These are phyloP conservation scores for Rhododendron ovatum DNA, from an alignment of 148 eudicot species.

Conservation along the genomic window DNA sequence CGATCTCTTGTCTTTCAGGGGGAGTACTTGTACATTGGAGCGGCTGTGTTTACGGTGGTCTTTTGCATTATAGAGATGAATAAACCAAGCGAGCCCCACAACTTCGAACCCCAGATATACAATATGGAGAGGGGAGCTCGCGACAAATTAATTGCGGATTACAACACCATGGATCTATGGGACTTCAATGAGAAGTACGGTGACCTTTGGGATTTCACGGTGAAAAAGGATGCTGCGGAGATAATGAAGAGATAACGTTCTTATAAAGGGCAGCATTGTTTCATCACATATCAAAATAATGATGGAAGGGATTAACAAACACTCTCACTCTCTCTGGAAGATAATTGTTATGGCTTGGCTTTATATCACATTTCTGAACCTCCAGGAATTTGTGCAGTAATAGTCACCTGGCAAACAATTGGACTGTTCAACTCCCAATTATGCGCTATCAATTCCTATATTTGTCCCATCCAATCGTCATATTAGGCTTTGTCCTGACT, in stretches of 20 bases:
- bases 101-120: slow-evolving; percentile 92
- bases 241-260: slow-evolving; percentile 48
- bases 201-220: slow-evolving; percentile 93
- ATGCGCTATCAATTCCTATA: background rate
- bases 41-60: slow-evolving; percentile 63
- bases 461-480: background rate
- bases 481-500: background rate
- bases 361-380: background rate
- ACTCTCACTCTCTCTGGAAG: background rate
- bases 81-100: slow-evolving; percentile 84
- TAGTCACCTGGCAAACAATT: background rate
- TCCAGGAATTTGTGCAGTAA: background rate
- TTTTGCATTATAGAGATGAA: slow-evolving; percentile 81
- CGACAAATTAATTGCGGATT: slow-evolving; percentile 80
- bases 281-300: background rate
- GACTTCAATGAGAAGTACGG: slow-evolving; percentile 93
- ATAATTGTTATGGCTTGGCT: background rate
- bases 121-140: slow-evolving; percentile 89
- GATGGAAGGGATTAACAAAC: background rate
- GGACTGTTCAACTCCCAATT: too few species aligned
- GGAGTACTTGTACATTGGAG: slow-evolving; percentile 86
- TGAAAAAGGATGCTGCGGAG: slow-evolving; percentile 45
- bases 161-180: slow-evolving; percentile 94
- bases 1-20: slow-evolving; percentile 40
- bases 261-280: background rate